Base-by-base conservation (phyloP, 2,329 filamentous ascomycete genomes). In the Arthrobotrys entomopaga region DNA sequence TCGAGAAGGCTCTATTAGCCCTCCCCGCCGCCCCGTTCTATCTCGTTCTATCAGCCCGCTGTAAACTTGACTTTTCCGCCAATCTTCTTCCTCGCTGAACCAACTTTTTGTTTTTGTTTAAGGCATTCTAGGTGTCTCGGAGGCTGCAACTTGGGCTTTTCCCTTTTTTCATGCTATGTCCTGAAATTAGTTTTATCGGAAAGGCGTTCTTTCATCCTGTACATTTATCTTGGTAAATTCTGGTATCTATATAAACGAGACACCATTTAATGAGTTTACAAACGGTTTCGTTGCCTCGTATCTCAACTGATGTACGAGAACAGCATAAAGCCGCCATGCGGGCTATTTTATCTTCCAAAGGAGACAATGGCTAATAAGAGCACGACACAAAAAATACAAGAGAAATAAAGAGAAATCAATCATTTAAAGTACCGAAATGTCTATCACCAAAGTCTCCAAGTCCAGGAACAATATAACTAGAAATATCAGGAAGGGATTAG, bases 401-500 rank as follows among this genome's bases (percentile, higher is more conserved):
- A 2, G 43, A 20, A 22, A 43, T 22, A 20, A 4, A 15, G 13
- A 20, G 0, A 38, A 57, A 53, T 66, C 43, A 74, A 20, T 74
- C 70, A 16, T 74, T 66, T 50, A 74, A 60, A 10, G 97, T 87
- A 65, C 94, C 97, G 82, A 97, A 98, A 83, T 95, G 98, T 77
- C 94, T 87, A 81, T 98, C 94, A 73, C 94, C 94, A 82, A 98
- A 98, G 81, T 98, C 94, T 77, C 94, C 94, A 16, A 98, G 86
- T 26, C 94, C 94, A 26, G 94, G 94, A 64, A 96, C 88, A 80
- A 98, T 98, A 81, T 97, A 98, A 82, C 94, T 98, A 81, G 77
- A 77, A n/a, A 48, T 75, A 85, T 81, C 85, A 83, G 78, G 54
- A 78, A 75, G 10, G 5, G 3, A 34, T 34, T 34, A 34, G 29